phyloP scores from a whole-genome alignment of 2,329 filamentous ascomycete genomes.

The Cladophialophora exuberans region DNA sequence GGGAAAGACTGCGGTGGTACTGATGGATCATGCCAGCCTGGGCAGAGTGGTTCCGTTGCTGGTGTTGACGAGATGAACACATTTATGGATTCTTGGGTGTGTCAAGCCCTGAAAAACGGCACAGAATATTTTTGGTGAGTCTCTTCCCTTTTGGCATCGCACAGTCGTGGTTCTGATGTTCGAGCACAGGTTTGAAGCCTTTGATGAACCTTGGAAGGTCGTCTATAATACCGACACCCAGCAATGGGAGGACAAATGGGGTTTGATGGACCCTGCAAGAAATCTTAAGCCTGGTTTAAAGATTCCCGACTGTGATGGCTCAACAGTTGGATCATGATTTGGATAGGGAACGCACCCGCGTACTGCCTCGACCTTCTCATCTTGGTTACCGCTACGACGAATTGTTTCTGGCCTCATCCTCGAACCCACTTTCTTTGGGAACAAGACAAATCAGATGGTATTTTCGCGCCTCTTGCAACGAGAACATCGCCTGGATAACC shows the following conservation, averaged over 20 bases:
- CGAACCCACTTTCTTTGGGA: no score
- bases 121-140: slow-evolving; percentile 90
- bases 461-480: no score
- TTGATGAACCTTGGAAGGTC: slow-evolving; percentile 95
- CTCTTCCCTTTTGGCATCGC: background rate
- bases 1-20: slow-evolving; percentile 73
- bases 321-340: slow-evolving; percentile 54
- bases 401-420: no score
- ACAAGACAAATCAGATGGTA: no score
- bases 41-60: slow-evolving; percentile 69
- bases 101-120: slow-evolving; percentile 74
- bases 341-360: background rate
- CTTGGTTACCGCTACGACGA: no score
- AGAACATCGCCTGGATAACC: no score
- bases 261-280: slow-evolving; percentile 81
- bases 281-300: slow-evolving; percentile 81
- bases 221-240: slow-evolving; percentile 68
- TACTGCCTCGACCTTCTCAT: no score
- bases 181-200: slow-evolving; percentile 74
- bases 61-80: slow-evolving; percentile 78
- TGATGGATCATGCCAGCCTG: slow-evolving; percentile 58
- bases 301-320: slow-evolving; percentile 84
- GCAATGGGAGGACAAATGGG: slow-evolving; percentile 96
- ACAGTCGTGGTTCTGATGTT: slow-evolving; percentile 26
- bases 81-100: slow-evolving; percentile 88